Evolutionary conservation across 129 eudicot genomes (phyloP).

Genomic region (Mikania micrantha): DNA sequence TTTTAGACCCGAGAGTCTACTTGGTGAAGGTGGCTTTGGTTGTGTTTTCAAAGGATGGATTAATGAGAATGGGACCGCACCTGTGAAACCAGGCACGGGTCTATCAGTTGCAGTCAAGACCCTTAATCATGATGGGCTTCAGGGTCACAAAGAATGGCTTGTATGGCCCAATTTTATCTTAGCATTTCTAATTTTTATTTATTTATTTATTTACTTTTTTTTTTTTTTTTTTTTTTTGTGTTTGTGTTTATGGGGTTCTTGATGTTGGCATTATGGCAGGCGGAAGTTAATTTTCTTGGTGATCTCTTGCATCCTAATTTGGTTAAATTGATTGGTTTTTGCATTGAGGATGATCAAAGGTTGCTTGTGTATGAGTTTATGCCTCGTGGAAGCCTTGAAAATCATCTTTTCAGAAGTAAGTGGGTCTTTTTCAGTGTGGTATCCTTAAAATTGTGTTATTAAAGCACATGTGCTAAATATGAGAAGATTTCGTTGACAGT

Average conservation of each 20-base stretch:
- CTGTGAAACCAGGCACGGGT: conserved; percentile 80
- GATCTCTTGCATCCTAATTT: conserved; percentile 85
- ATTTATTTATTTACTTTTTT: too few species aligned
- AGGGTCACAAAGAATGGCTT: conserved; percentile 99
- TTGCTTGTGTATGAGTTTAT: conserved; percentile 89
- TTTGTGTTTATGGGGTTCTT: neutral
- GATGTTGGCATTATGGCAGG: conserved; percentile 42
- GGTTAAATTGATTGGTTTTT: conserved; percentile 85
- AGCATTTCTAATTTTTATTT: neutral
- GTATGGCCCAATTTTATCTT: conserved; percentile 28
- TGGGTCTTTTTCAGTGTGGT: neutral
- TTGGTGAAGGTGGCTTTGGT: conserved; percentile 98
- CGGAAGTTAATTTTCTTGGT: conserved; percentile 89
- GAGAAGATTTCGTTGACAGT: neutral
- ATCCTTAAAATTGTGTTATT: neutral
- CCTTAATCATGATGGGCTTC: conserved; percentile 90
- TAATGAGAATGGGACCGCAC: conserved; percentile 57
- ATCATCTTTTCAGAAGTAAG: conserved; percentile 91
- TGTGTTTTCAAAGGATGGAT: conserved; percentile 96
- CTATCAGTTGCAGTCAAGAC: conserved; percentile 94
- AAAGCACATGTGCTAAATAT: neutral
- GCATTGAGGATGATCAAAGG: conserved; percentile 96
- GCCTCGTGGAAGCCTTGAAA: conserved; percentile 98
- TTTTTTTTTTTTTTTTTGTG: neutral
- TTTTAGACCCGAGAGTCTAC: conserved; percentile 77